These are phyloP conservation scores for Rhizomucor miehei DNA, from an alignment of 371 early-diverging fungal genomes.

Conservation along the genomic window DNA sequence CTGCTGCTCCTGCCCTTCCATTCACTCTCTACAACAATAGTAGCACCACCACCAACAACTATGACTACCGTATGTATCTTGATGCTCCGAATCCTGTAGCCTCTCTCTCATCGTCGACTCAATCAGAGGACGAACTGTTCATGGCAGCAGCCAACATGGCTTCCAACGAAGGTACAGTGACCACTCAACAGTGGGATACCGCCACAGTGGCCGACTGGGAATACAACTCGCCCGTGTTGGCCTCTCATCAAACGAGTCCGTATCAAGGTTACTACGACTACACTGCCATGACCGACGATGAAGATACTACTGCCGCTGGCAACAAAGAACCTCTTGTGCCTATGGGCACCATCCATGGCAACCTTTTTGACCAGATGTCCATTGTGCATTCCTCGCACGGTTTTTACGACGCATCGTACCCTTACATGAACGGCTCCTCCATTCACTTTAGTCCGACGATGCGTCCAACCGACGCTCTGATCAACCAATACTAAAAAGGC, in stretches of 20 bases:
- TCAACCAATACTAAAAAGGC: slow-evolving; percentile 12
- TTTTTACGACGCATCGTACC: slow-evolving; percentile 7
- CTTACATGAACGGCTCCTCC: slow-evolving; percentile 2
- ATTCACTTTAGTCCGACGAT: slow-evolving; percentile 11
- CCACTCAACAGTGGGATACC: slow-evolving; percentile 1
- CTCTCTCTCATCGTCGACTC: slow-evolving; percentile 11
- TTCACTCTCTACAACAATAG: background rate
- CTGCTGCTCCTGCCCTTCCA: background rate
- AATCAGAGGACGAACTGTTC: slow-evolving; percentile 1
- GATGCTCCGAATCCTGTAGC: slow-evolving; percentile 6
- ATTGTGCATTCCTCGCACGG: slow-evolving; percentile 6
- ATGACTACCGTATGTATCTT: background rate
- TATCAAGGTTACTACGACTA: no score
- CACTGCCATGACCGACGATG: background rate
- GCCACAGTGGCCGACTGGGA: background rate
- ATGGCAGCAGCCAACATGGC: background rate
- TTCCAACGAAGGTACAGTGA: background rate
- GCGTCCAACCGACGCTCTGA: slow-evolving; percentile 21
- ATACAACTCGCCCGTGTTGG: background rate
- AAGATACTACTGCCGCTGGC: background rate
- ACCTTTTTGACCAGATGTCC: background rate
- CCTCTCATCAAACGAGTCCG: no score
- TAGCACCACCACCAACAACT: slow-evolving; percentile 5
- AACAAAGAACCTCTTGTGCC: background rate
- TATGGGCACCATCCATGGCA: background rate